phyloP scores from a whole-genome alignment of 140 eudicot species.

The Oenanthe javanica region DNA sequence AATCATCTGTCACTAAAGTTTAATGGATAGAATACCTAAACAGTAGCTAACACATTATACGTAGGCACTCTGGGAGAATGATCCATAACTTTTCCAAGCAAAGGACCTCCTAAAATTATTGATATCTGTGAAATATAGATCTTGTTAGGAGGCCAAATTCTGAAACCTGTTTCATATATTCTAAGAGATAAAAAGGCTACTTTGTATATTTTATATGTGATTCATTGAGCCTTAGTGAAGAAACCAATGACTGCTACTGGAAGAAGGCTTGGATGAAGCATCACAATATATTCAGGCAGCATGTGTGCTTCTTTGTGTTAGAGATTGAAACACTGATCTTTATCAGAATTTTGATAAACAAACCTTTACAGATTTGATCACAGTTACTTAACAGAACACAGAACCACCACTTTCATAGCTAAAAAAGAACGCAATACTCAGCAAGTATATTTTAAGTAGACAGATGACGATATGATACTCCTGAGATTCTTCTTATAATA shows the following conservation, averaged over 20 bases:
- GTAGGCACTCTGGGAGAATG: slow-evolving; percentile 82
- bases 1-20: background rate
- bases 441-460: background rate
- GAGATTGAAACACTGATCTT: background rate
- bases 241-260: slow-evolving; percentile 95
- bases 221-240: slow-evolving; percentile 58
- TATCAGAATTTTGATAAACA: background rate
- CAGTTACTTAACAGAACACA: background rate
- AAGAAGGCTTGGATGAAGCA: slow-evolving; percentile 93
- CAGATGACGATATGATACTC: background rate
- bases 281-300: slow-evolving; percentile 28
- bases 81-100: slow-evolving; percentile 94
- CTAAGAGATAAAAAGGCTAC: background rate
- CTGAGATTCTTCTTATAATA: too few relatives aligned
- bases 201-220: background rate
- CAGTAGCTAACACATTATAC: slow-evolving; percentile 49
- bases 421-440: background rate
- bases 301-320: background rate
- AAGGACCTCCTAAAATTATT: slow-evolving; percentile 82
- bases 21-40: slow-evolving; percentile 49
- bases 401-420: background rate
- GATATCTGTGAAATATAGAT: slow-evolving; percentile 59
- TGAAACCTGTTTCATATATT: too few relatives aligned
- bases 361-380: background rate
- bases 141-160: slow-evolving; percentile 17